Conservation (phyloP, 176 grass and related monocot species). For the Oryza meridionalis region DNA sequence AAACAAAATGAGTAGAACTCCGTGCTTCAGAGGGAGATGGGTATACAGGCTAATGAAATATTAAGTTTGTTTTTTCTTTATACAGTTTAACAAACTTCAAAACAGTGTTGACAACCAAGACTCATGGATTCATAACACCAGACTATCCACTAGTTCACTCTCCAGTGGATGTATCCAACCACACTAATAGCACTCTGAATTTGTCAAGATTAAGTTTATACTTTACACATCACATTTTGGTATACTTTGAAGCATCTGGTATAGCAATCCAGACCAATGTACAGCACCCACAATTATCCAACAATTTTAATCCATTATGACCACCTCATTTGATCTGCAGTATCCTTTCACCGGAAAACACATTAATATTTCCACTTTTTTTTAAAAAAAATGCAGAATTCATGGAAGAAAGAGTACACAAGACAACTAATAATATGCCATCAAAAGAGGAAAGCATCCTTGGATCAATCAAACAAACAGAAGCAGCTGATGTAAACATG, state of each 20-base stretch:
- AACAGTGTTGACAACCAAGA: not conserved
- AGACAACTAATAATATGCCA: not conserved
- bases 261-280: not conserved
- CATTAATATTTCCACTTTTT: not conserved
- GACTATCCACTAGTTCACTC: not conserved
- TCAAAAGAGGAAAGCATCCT: not conserved
- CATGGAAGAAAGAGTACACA: not conserved
- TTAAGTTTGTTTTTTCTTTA: not conserved
- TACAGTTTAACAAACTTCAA: conserved; percentile 4
- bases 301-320: not conserved
- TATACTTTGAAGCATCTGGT: not conserved
- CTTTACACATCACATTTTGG: conserved; percentile 4
- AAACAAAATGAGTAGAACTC: not conserved
- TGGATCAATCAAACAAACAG: not conserved
- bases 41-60: not conserved
- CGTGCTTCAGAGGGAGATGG: not conserved
- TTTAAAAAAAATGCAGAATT: not conserved
- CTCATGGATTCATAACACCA: not conserved
- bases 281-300: not conserved
- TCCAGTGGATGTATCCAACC: not conserved
- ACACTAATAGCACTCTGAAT: not conserved
- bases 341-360: not conserved
- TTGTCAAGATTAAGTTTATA: conserved; percentile 23
- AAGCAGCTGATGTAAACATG: not conserved
- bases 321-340: not conserved